Conservation (phyloP, 139 green algal genomes). For the Spirogloea muscicola region DNA sequence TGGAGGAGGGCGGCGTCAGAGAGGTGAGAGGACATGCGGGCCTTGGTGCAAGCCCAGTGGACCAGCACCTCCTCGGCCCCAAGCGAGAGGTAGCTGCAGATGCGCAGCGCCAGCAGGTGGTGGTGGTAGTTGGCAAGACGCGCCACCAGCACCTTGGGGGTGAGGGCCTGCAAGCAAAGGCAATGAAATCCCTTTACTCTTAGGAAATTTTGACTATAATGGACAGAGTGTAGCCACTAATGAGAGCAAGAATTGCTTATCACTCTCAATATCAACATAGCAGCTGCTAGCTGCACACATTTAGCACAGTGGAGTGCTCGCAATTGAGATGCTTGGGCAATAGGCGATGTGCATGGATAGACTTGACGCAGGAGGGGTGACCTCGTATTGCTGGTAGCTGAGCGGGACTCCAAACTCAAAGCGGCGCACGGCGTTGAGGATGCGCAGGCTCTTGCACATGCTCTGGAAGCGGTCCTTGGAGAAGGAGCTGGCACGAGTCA, state of each 20-base stretch:
- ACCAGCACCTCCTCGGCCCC: slow-evolving; percentile 61
- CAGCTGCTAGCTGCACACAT: no score
- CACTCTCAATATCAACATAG: no score
- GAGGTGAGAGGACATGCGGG: slow-evolving; percentile 48
- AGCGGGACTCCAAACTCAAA: slow-evolving; percentile 69
- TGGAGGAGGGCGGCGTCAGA: slow-evolving; percentile 63
- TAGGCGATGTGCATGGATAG: no score
- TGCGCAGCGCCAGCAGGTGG: slow-evolving; percentile 67
- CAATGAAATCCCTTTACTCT: no score
- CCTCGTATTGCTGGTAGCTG: slow-evolving; percentile 68
- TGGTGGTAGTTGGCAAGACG: slow-evolving; percentile 53
- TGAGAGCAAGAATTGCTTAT: no score
- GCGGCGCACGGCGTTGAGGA: slow-evolving; percentile 73
- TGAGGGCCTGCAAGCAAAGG: slow-evolving; percentile 41
- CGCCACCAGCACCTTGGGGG: slow-evolving; percentile 58
- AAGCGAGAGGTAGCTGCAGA: slow-evolving; percentile 52
- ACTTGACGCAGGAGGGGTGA: no score
- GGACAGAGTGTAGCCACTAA: no score
- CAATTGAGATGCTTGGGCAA: no score
- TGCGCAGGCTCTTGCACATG: slow-evolving; percentile 54
- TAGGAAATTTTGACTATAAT: no score
- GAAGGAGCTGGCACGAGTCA: no score
- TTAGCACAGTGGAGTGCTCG: no score
- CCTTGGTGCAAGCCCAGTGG: slow-evolving; percentile 80
- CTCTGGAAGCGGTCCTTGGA: slow-evolving; percentile 47